Base-by-base conservation (phyloP, 2,329 filamentous ascomycete species). In the Elsinoe perseae region DNA sequence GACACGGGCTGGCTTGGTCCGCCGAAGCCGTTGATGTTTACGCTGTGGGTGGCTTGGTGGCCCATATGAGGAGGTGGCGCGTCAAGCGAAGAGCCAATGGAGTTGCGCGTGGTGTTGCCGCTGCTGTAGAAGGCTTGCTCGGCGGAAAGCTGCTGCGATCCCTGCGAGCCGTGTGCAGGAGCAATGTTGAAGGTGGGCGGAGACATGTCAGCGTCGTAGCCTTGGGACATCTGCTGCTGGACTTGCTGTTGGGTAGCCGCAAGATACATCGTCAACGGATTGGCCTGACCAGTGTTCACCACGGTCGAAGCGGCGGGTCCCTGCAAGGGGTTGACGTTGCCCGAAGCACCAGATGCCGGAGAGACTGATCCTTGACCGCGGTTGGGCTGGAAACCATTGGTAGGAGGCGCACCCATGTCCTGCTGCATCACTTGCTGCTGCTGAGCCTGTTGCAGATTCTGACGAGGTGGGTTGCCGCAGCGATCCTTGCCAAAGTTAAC, bases 401-500 rank as follows among this genome's bases (percentile, higher is more conserved):
- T 71, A 4, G 76, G 77, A 2, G 79, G 79, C 59, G 56, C 84
- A 84, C 65, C 84, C 79, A 76, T 75, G 43, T 72, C 68, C 77
- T 81, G 53, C 85, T 85, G 59, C 75, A 80, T 64, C 75, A 73
- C 82, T 54, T 89, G 86, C 57, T 85, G 85, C 62, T 78, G 76
- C 53, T 75, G 71, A 60, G 76, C 75, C 61, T 78, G 63, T 60
- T 68, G 81, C 70, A 85, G 82, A 62, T 88, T 80, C 75, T 97
- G 93, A 59, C 93, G 85, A 43, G 93, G 93, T 54, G 93, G 87
- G 74, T 98, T 98, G 63, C 93, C 93, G 66, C 93, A 98, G 57
- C 93, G 85, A 69, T 98, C 93, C 77, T 98, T 98, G 73, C 93
- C 93, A 69, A 98, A 98, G 77, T 98, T 98, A 71, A 98, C 92